phyloP scores from a whole-genome alignment of 2,329 filamentous ascomycete genomes.

The Phoma sp. region DNA sequence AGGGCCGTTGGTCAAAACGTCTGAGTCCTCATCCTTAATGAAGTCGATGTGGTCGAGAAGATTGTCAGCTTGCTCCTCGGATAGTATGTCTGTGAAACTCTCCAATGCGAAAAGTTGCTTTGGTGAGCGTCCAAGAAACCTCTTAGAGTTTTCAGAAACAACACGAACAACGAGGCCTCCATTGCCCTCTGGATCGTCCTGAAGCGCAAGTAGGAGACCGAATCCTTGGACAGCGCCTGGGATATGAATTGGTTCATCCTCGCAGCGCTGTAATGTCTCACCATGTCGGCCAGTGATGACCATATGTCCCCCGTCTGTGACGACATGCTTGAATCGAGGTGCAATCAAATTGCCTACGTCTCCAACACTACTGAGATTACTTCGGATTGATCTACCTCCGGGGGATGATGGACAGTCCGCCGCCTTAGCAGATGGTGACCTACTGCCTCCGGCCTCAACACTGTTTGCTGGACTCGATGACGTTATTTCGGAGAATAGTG shows the following conservation, averaged over 20 bases:
- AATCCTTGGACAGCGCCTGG: constrained; percentile 84
- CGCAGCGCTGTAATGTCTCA: constrained; percentile 76
- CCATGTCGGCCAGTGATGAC: constrained; percentile 82
- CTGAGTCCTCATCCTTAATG: constrained; percentile 80
- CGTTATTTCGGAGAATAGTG: constrained; percentile 47
- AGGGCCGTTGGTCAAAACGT: constrained; percentile 77
- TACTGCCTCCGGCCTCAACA: constrained; percentile 27
- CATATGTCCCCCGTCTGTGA: constrained; percentile 79
- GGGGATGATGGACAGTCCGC: constrained; percentile 33
- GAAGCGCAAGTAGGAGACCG: constrained; percentile 76
- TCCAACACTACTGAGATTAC: constrained; percentile 46
- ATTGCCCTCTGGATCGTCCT: constrained; percentile 68
- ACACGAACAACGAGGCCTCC: constrained; percentile 73
- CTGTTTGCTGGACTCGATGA: constrained; percentile 39
- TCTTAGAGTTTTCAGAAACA: constrained; percentile 81
- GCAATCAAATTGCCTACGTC: constrained; percentile 66
- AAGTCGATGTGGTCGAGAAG: constrained; percentile 88
- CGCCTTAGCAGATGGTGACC: constrained; percentile 28
- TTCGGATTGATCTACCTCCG: constrained; percentile 42
- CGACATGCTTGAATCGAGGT: constrained; percentile 77
- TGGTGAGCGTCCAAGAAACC: constrained; percentile 78
- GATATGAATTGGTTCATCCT: constrained; percentile 90
- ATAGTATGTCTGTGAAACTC: constrained; percentile 83
- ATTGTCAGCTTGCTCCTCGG: constrained; percentile 83
- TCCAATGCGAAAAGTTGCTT: constrained; percentile 75